Conservation (phyloP, 352 stramenopile genomes). For the Globisporangium acanthophoron region DNA sequence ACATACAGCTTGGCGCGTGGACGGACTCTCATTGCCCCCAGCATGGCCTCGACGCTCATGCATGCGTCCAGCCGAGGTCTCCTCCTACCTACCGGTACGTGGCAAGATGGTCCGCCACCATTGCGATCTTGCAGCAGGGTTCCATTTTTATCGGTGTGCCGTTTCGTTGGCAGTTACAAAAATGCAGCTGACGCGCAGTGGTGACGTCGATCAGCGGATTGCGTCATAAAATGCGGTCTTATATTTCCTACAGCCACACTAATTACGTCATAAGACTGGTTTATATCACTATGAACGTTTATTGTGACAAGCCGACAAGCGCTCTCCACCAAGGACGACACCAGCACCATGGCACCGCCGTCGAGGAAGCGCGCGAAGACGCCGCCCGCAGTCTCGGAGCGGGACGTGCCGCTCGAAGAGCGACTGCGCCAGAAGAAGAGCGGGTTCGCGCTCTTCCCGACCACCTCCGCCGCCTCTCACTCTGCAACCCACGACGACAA, state of each 20-base stretch:
- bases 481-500: background rate
- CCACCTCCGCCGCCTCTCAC: background rate
- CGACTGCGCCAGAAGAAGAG: slow-evolving; percentile 74
- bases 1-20: too few relatives aligned
- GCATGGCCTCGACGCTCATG: too few relatives aligned
- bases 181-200: too few relatives aligned
- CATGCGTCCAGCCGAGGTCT: too few relatives aligned
- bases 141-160: too few relatives aligned
- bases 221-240: background rate
- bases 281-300: background rate
- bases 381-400: slow-evolving; percentile 10
- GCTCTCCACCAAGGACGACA: background rate
- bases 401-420: slow-evolving; percentile 77
- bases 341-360: background rate
- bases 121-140: too few relatives aligned
- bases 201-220: too few relatives aligned
- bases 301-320: background rate
- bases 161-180: too few relatives aligned
- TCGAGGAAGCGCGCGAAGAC: slow-evolving; percentile 7
- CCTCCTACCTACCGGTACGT: too few relatives aligned
- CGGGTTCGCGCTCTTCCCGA: slow-evolving; percentile 42
- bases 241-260: background rate
- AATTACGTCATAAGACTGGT: background rate
- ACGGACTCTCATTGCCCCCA: too few relatives aligned
- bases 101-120: too few relatives aligned